These are phyloP conservation scores for Sporothrix variecibatus DNA, from an alignment of 2,329 filamentous ascomycete genomes.

Conservation along the genomic window DNA sequence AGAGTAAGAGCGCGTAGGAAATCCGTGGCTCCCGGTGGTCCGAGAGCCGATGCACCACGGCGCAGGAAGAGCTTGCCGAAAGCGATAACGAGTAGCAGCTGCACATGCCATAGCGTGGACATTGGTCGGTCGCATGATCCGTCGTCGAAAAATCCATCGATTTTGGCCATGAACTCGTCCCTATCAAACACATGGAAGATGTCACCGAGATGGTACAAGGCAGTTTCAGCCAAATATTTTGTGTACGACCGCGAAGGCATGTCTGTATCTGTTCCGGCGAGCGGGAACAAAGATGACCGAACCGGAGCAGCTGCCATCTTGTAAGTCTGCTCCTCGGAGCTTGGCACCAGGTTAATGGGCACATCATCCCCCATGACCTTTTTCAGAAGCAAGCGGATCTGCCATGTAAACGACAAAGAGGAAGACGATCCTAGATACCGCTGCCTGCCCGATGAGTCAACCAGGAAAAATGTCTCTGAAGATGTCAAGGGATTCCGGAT, in stretches of 20 bases:
- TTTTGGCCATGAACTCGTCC: not conserved
- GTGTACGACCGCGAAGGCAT: not conserved
- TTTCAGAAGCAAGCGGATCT: not conserved
- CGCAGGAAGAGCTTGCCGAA: constrained; percentile 13
- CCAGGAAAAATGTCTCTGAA: not conserved
- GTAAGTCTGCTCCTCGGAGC: not conserved
- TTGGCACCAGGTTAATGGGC: not conserved
- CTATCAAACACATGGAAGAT: constrained; percentile 1
- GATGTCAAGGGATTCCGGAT: not conserved
- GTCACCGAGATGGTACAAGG: not conserved
- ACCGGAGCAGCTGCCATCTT: not conserved
- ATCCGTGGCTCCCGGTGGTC: not conserved
- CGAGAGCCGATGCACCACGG: not conserved
- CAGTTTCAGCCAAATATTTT: not conserved
- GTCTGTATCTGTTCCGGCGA: not conserved
- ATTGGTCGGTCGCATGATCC: not conserved
- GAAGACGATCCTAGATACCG: not conserved
- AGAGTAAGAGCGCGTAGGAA: not conserved
- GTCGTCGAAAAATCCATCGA: not conserved
- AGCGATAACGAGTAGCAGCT: not conserved
- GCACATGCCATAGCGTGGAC: not conserved
- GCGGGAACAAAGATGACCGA: not conserved
- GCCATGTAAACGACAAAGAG: not conserved
- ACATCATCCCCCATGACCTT: not conserved
- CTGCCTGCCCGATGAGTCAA: not conserved